Conservation (phyloP, 805 yeast genomes). For the Saccharomycodes ludwigii region DNA sequence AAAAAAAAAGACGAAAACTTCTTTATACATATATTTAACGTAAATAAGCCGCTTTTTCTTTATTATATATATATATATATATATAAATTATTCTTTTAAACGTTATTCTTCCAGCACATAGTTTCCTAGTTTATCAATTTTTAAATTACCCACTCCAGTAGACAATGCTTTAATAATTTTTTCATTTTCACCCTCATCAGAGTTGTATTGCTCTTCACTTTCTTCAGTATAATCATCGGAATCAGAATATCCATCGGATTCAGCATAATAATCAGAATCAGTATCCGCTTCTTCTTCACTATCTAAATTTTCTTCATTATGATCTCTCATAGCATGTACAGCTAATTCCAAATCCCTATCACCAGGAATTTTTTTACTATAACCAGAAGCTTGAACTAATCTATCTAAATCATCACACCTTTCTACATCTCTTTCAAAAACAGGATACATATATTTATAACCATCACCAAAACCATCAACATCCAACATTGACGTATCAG, state of each 20-base stretch:
- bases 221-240: conserved; percentile 16
- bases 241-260: conserved; percentile 12
- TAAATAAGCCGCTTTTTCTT: not conserved
- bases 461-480: conserved; percentile 77
- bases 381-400: conserved; percentile 90
- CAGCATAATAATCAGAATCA: conserved; percentile 15
- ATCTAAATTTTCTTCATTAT: conserved; percentile 20
- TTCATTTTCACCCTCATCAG: conserved; percentile 31
- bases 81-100: not conserved
- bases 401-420: conserved; percentile 64
- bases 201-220: conserved; percentile 21
- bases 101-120: conserved; percentile 44
- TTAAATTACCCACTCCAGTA: conserved; percentile 48
- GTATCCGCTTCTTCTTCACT: conserved; percentile 44
- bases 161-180: conserved; percentile 61
- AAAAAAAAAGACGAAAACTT: conserved; percentile 9
- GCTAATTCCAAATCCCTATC: conserved; percentile 67
- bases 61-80: not conserved
- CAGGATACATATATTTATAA: conserved; percentile 64
- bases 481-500: conserved; percentile 62
- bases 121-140: conserved; percentile 75
- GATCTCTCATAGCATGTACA: conserved; percentile 49
- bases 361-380: conserved; percentile 37
- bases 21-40: no score
- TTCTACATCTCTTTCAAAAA: conserved; percentile 60